phyloP scores from a whole-genome alignment of 148 eudicot species.

The Polygonum aviculare region DNA sequence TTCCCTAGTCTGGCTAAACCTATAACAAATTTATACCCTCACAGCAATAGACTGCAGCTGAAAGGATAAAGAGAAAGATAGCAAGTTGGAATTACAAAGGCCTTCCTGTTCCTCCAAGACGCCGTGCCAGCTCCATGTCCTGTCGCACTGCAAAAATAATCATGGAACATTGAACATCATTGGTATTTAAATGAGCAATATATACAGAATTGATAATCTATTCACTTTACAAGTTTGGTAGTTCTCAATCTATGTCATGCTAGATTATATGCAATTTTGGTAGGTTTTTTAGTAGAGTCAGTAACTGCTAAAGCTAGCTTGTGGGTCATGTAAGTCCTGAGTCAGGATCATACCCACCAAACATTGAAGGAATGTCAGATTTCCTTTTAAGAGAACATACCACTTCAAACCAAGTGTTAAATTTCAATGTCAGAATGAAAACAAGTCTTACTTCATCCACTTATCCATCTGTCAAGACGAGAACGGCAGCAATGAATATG shows the following conservation, averaged over 20 bases:
- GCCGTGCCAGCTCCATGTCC: conserved; percentile 64
- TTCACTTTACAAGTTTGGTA: background rate
- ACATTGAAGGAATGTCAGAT: background rate
- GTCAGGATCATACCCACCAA: background rate
- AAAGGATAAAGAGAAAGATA: background rate
- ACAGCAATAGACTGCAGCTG: background rate
- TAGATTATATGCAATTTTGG: background rate
- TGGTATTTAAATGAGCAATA: background rate
- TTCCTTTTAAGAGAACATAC: background rate
- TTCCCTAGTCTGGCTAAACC: background rate
- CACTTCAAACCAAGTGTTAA: background rate
- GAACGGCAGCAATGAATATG: background rate
- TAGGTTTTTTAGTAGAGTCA: background rate
- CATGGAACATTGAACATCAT: background rate
- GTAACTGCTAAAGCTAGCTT: background rate
- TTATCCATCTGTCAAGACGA: background rate
- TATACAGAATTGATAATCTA: background rate
- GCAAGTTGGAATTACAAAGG: conserved; percentile 23
- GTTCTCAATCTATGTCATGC: background rate
- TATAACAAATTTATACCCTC: background rate
- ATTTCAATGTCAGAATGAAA: background rate
- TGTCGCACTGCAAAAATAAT: conserved; percentile 50
- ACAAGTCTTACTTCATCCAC: background rate
- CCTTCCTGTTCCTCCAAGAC: conserved; percentile 58
- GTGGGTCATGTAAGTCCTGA: background rate